A percentile compares a stretch with the other conserved stretches of the same genome.
These are phyloP conservation scores for Selenicereus undatus DNA, from an alignment of 148 eudicot genomes.

Conservation along the genomic window DNA sequence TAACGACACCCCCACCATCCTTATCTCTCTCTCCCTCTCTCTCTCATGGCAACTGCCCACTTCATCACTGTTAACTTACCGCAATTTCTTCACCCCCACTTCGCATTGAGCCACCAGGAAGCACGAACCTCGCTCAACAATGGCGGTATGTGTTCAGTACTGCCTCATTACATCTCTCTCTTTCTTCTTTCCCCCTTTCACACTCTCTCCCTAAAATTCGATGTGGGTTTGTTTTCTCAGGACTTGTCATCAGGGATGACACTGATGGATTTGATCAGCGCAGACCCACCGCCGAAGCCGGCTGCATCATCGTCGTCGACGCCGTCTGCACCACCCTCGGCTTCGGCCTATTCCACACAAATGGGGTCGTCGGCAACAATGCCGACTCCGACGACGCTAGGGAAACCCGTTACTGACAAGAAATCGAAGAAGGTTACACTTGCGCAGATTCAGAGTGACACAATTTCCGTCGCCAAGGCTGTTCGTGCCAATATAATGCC, in stretches of 20 bases:
- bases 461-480: constrained; percentile 93
- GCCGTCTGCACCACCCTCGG: background rate
- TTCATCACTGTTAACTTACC: background rate
- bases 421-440: constrained; percentile 64
- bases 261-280: constrained; percentile 87
- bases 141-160: constrained; percentile 7
- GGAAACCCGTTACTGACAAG: constrained; percentile 54
- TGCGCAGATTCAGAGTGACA: constrained; percentile 91
- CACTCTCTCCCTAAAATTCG: background rate
- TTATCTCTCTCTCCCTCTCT: too few relatives aligned
- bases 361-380: constrained; percentile 26
- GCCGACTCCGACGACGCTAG: constrained; percentile 35
- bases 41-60: background rate
- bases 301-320: constrained; percentile 36
- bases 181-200: background rate
- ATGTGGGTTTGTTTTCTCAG: constrained; percentile 29
- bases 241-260: constrained; percentile 82
- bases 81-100: background rate
- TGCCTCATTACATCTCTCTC: background rate
- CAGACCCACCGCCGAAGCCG: constrained; percentile 48
- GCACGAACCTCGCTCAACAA: background rate
- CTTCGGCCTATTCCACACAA: constrained; percentile 28
- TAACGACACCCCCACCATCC: background rate
- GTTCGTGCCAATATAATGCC: constrained; percentile 81
- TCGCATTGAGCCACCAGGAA: background rate